Evolutionary conservation across 164 flowering plant species (phyloP), one percentile per base, ranked within the genome.

Genomic region (Buxus sempervirens): DNA sequence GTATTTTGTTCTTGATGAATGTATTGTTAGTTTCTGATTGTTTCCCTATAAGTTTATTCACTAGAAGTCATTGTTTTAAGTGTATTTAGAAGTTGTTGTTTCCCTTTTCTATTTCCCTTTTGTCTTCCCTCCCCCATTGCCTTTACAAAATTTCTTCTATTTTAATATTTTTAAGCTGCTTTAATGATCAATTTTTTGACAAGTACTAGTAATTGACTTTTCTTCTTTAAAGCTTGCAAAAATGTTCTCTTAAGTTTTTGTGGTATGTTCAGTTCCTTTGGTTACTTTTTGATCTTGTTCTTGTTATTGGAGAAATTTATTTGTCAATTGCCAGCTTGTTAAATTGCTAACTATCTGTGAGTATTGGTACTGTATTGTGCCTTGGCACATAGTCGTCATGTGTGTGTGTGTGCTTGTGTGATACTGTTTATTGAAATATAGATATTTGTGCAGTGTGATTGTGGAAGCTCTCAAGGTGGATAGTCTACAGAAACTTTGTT

Each of bases 381-480:
- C 5, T 45, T 45, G 51, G 12, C 14, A 12, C 45, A 41, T 41
- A 5, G 5, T 41, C 45, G 5, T 41, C 45, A 41, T 12, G 12
- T 41, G n/a, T 41, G 45, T 41, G 5, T 12, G 12, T 41, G 51
- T 45, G 51, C 18, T 10, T 45, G 12, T 45, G 51, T 5, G 51
- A 45, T 45, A 6, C 5, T 45, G 18, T 45, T 45, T 72, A 65
- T 48, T 77, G 62, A 70, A 20, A 51, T 66, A 73, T 45, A 45
- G 14, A 4, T 45, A 45, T 45, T 45, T 36, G 10, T 88, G 86
- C 96, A 95, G 99, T 82, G 99, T 95, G 18, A 92, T 95, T 77
- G 96, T 95, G 66, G 99, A 95, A 77, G 99, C 99, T 62, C 89
- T 95, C 23, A 92, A 95, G 82, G 86, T 92, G 81, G 97, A 95